Evolutionary conservation across 1,284 basidiomycete genomes (phyloP).

Genomic region (Chiua sp.): DNA sequence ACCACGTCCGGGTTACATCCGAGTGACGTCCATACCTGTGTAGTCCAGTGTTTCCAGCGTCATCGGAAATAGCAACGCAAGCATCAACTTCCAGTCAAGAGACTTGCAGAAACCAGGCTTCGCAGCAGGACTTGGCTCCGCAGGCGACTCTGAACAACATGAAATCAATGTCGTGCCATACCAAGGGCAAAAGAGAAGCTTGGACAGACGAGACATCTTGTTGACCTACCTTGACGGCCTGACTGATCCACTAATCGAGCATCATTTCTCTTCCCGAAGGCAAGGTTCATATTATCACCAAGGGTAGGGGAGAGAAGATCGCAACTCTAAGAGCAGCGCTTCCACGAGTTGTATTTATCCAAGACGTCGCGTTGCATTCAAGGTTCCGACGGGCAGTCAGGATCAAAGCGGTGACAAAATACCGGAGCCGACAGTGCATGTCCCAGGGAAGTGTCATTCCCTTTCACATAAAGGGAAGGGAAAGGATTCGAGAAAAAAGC

Average conservation of each 20-base stretch:
- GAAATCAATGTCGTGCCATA: no score
- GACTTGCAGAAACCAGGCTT: background rate
- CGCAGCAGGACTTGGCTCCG: no score
- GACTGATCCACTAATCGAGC: background rate
- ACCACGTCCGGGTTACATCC: no score
- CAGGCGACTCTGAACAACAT: conserved; percentile 1
- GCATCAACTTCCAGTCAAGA: conserved; percentile 33
- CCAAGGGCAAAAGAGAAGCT: no score
- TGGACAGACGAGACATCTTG: background rate
- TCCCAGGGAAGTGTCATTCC: background rate
- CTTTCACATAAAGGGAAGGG: background rate
- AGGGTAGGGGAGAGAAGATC: background rate
- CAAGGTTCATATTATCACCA: conserved; percentile 13
- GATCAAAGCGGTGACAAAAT: conserved; percentile 4
- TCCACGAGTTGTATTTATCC: conserved; percentile 3
- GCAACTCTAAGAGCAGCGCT: background rate
- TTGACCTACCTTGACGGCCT: conserved; percentile 20
- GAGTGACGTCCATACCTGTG: conserved; percentile 23
- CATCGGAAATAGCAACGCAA: conserved; percentile 36
- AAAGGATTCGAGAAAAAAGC: background rate
- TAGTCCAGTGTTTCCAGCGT: conserved; percentile 44
- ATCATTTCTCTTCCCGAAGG: conserved; percentile 9
- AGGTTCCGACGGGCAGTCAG: background rate
- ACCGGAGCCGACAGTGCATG: background rate
- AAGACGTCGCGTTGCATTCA: background rate